Percentiles rank a stretch among this genome's conserved stretches.
Conservation (phyloP, 2,329 filamentous ascomycete genomes). For the Xylariaceae sp. region DNA sequence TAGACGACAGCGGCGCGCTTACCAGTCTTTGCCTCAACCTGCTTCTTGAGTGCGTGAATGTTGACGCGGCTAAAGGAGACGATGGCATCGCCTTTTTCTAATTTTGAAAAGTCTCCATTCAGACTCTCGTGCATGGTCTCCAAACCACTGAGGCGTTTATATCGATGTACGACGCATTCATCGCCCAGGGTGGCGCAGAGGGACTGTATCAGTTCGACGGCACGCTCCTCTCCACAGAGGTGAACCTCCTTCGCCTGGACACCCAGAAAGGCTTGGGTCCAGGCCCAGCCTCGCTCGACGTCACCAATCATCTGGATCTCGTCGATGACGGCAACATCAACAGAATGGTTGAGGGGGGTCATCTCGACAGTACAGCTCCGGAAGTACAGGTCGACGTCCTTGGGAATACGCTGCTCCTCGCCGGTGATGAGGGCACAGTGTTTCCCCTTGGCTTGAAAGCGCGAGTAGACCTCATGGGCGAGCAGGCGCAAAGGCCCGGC, state of each 20-base stretch:
- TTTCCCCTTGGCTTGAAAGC: slow-evolving; percentile 73
- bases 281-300: slow-evolving; percentile 78
- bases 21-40: slow-evolving; percentile 72
- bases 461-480: slow-evolving; percentile 91
- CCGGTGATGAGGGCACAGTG: slow-evolving; percentile 81
- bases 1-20: slow-evolving; percentile 89
- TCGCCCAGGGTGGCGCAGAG: slow-evolving; percentile 79
- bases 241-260: slow-evolving; percentile 86
- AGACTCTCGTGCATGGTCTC: slow-evolving; percentile 62
- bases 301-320: slow-evolving; percentile 98
- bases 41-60: slow-evolving; percentile 74
- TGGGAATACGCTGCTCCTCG: slow-evolving; percentile 75
- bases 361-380: slow-evolving; percentile 95
- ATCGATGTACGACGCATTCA: slow-evolving; percentile 73
- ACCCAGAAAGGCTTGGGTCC: slow-evolving; percentile 87
- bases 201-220: slow-evolving; percentile 72
- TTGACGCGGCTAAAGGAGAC: slow-evolving; percentile 80
- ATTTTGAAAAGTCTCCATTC: slow-evolving; percentile 56
- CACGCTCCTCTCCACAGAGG: slow-evolving; percentile 84
- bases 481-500: slow-evolving; percentile 84
- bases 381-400: slow-evolving; percentile 55
- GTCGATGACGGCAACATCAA: slow-evolving; percentile 93
- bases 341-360: slow-evolving; percentile 49
- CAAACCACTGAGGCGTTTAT: slow-evolving; percentile 78
- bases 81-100: slow-evolving; percentile 86